Conservation (phyloP, 129 eudicot species). For the Pittosporum tobira region DNA sequence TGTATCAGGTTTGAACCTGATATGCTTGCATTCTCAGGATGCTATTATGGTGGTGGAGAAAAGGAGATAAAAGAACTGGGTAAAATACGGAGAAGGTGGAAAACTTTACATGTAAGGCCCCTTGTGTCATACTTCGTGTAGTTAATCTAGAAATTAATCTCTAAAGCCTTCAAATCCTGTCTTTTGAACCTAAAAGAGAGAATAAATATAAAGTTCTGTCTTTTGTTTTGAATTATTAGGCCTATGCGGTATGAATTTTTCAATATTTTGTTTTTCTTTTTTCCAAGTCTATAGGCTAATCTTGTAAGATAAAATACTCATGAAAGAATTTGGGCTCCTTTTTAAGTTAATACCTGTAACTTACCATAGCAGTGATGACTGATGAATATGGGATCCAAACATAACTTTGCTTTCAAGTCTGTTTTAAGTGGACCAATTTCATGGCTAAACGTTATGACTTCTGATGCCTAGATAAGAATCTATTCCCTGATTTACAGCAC, state of each 20-base stretch:
- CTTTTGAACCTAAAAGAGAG: not conserved
- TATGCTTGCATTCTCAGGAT: conserved; percentile 98
- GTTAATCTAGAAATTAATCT: not conserved
- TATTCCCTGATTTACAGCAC: conserved; percentile 28
- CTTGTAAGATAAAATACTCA: too few species aligned
- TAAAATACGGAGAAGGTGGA: conserved; percentile 84
- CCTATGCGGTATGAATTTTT: not conserved
- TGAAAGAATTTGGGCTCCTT: not conserved
- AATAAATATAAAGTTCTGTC: too few species aligned
- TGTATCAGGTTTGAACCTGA: conserved; percentile 86
- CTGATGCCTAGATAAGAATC: not conserved
- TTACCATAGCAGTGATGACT: not conserved
- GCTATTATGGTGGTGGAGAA: conserved; percentile 89
- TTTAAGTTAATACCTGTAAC: not conserved
- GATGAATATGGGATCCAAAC: not conserved
- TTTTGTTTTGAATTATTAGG: too few species aligned
- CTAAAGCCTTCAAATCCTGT: not conserved
- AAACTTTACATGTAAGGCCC: conserved; percentile 73
- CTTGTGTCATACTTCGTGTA: conserved; percentile 10
- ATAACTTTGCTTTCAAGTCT: not conserved
- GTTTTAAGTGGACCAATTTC: not conserved
- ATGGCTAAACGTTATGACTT: not conserved
- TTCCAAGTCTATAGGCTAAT: not conserved
- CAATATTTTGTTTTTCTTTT: conserved; percentile 2
- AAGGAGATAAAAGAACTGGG: conserved; percentile 73